Base-by-base conservation (phyloP, 1,139 yeast species). In the Taphrina deformans region DNA sequence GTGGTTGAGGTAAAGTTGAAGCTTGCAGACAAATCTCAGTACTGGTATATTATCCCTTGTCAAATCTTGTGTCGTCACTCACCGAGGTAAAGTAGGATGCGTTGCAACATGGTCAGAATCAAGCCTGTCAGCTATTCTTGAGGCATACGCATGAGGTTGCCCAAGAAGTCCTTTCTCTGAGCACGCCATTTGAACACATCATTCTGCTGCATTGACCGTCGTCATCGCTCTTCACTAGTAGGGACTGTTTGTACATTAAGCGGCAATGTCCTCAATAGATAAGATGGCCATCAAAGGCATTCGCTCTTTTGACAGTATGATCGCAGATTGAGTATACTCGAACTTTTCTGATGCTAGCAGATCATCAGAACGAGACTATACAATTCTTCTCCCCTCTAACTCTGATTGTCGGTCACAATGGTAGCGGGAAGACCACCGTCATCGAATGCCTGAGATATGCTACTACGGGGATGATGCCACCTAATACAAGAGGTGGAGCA, bases 361-460 rank as follows among this genome's bases (percentile, higher is more conserved):
- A 53, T 18, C 58, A 53, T 45, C 63, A 59, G 40, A 50, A 52
- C 31, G 97, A 93, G 72, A 87, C 92, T 1, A 90, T 95, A 68
- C 90, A 89, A 73, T 95, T 95, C 76, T 93, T 93, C 10, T 84
- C 84, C 55, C 99, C 99, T 0, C 77, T 95, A 72, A 95, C 99
- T 0, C 79, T 95, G 65, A 93, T 95, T 67, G 96, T 96, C 59
- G 99, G 99, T 0, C 90, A 89, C 67, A 95, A 95, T 77, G 99
- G 99, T 48, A 88, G 97, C 45, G 99, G 99, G n/a, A 95, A 95
- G 75, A 95, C 99, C 68, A 92, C 99, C 0, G 87, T 95, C 65
- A 95, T 95, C 68, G 99, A 95, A 75, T 91, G 97, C 74, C 79
- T 95, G 67, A 85, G 91, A 73, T 93, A 92, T 75, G 95, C 96